phyloP scores from a whole-genome alignment of 176 grass and related monocot species.

The Avena insularis region DNA sequence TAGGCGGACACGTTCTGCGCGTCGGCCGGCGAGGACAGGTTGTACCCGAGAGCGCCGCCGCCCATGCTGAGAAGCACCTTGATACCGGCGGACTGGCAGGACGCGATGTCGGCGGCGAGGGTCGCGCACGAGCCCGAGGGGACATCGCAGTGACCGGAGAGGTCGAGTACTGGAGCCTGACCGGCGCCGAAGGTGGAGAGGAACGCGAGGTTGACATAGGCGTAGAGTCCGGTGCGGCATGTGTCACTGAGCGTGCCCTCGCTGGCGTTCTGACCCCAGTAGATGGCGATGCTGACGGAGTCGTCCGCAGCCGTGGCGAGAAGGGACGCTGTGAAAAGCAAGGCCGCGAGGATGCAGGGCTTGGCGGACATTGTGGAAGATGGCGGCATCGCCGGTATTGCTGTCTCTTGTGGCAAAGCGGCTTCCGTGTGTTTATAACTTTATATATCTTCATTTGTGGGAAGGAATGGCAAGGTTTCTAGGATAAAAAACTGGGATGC shows the following conservation, averaged over 20 bases:
- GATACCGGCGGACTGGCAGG: constrained; percentile 60
- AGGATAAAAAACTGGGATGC: not conserved
- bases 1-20: constrained; percentile 50
- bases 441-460: not conserved
- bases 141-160: constrained; percentile 57
- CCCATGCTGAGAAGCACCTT: constrained; percentile 75
- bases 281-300: constrained; percentile 53
- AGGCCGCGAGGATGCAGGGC: not conserved
- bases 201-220: constrained; percentile 63
- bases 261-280: constrained; percentile 73
- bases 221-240: constrained; percentile 49
- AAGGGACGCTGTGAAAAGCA: constrained; percentile 2
- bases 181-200: constrained; percentile 60
- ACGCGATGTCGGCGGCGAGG: constrained; percentile 51
- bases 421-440: not conserved
- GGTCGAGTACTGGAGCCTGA: constrained; percentile 54
- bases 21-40: constrained; percentile 44
- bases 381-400: not conserved
- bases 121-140: constrained; percentile 34
- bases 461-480: not conserved
- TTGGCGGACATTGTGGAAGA: constrained; percentile 14
- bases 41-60: constrained; percentile 45
- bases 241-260: constrained; percentile 60
- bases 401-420: not conserved
- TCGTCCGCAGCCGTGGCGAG: constrained; percentile 14